These are phyloP conservation scores for Fusarium clavum DNA, from an alignment of 2,329 filamentous ascomycete species.

Conservation along the genomic window DNA sequence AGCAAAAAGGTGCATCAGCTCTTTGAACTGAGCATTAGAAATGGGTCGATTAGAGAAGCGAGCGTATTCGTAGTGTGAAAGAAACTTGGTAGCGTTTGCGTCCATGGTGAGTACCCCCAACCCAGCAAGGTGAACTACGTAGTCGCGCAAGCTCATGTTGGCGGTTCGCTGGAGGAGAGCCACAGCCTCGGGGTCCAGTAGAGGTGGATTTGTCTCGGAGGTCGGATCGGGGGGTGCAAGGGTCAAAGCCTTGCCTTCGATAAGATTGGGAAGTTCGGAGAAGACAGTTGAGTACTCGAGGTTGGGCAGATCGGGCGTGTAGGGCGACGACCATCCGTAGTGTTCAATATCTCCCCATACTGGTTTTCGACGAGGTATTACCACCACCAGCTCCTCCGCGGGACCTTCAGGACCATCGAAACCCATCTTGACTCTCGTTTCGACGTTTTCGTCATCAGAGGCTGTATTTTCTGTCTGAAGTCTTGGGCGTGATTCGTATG, in stretches of 20 bases:
- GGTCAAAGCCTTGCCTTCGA: constrained; percentile 93
- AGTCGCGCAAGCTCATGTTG: constrained; percentile 81
- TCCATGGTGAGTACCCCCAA: constrained; percentile 69
- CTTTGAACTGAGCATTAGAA: constrained; percentile 76
- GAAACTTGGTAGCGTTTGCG: constrained; percentile 69
- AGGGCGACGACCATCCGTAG: constrained; percentile 87
- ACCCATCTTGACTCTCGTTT: constrained; percentile 36
- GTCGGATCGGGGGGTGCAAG: constrained; percentile 72
- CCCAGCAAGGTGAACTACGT: constrained; percentile 76
- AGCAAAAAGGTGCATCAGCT: constrained; percentile 87
- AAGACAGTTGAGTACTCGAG: constrained; percentile 88
- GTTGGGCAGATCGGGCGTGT: constrained; percentile 77
- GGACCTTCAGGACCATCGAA: constrained; percentile 53
- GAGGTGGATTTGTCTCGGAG: constrained; percentile 53
- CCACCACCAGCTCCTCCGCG: constrained; percentile 55
- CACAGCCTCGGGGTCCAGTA: constrained; percentile 75
- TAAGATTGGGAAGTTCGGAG: constrained; percentile 85
- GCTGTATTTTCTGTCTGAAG: constrained; percentile 36
- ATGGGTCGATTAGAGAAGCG: constrained; percentile 81
- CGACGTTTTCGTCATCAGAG: constrained; percentile 32
- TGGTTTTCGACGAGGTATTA: constrained; percentile 63
- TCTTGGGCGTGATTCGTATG: constrained; percentile 69
- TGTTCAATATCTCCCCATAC: constrained; percentile 89
- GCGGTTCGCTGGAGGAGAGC: constrained; percentile 76
- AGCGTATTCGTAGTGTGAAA: constrained; percentile 83